A percentile compares a stretch with the other conserved stretches of the same genome.
These are phyloP conservation scores for Fusarium beomiforme DNA, from an alignment of 2,329 filamentous ascomycete species.

Conservation along the genomic window DNA sequence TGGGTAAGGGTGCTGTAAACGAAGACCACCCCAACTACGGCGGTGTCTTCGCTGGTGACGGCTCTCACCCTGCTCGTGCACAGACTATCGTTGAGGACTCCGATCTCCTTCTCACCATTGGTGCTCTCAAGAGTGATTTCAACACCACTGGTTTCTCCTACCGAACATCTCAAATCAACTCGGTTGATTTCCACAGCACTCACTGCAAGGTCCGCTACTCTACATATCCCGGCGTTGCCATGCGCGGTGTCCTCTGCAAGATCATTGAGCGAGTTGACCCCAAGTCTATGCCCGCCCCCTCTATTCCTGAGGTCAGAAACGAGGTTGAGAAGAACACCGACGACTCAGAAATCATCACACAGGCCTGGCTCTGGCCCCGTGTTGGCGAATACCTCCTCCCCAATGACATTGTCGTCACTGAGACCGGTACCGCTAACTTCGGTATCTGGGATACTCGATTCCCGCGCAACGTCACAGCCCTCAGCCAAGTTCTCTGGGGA, in stretches of 20 bases:
- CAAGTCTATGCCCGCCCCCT: conserved; percentile 64
- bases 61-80: conserved; percentile 72
- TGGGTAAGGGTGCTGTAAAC: conserved; percentile 87
- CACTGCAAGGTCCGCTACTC: conserved; percentile 80
- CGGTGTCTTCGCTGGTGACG: conserved; percentile 86
- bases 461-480: conserved; percentile 78
- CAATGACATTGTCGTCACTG: conserved; percentile 83
- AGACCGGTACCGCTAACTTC: conserved; percentile 89
- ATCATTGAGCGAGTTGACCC: conserved; percentile 69
- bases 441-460: conserved; percentile 89
- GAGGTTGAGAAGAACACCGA: conserved; percentile 55
- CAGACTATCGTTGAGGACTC: conserved; percentile 72
- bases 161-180: conserved; percentile 77
- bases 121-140: conserved; percentile 77
- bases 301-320: conserved; percentile 65
- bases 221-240: conserved; percentile 79
- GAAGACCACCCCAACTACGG: conserved; percentile 80
- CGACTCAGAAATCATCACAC: conserved; percentile 63
- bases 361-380: conserved; percentile 81
- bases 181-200: conserved; percentile 83
- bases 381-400: conserved; percentile 77
- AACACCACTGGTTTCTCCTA: conserved; percentile 88
- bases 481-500: conserved; percentile 82
- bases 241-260: conserved; percentile 81
- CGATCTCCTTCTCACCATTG: conserved; percentile 77